A percentile compares a stretch with the other conserved stretches of the same genome.
Evolutionary conservation across 495 filamentous ascomycete species (phyloP).

Genomic region (Chaetomium cochliodes): DNA sequence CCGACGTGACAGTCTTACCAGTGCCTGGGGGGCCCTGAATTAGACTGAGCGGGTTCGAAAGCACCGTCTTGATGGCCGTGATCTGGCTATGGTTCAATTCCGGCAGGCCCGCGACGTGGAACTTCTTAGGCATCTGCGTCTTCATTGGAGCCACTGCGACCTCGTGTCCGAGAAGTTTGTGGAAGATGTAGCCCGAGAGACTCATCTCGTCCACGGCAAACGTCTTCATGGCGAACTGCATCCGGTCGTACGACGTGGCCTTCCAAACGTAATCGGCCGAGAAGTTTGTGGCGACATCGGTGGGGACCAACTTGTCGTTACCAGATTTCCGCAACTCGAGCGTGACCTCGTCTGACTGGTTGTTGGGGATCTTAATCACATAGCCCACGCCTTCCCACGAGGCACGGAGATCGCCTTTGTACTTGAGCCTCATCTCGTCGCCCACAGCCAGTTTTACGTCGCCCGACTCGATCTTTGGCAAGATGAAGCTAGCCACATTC

Average conservation of each 20-base stretch:
- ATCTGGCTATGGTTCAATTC: constrained; percentile 97
- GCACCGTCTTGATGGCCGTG: constrained; percentile 91
- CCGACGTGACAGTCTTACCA: constrained; percentile 98
- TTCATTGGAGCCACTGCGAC: constrained; percentile 96
- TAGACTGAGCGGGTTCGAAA: constrained; percentile 88
- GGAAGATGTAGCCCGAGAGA: constrained; percentile 98
- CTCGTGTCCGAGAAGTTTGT: constrained; percentile 93
- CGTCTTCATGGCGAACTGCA: constrained; percentile 99
- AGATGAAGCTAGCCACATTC: constrained; percentile 90
- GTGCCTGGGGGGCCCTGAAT: constrained; percentile 98
- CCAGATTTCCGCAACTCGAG: constrained; percentile 75
- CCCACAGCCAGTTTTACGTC: constrained; percentile 98
- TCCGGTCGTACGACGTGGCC: constrained; percentile 96
- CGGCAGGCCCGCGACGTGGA: constrained; percentile 90
- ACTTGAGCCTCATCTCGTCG: constrained; percentile 97
- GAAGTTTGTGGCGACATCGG: constrained; percentile 97
- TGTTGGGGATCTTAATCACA: constrained; percentile 99
- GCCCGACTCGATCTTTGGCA: constrained; percentile 95
- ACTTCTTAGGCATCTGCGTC: constrained; percentile 93
- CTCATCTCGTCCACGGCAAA: constrained; percentile 98
- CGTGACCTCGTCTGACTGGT: constrained; percentile 96
- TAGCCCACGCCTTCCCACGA: constrained; percentile 99
- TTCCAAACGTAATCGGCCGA: constrained; percentile 99
- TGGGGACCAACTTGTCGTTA: constrained; percentile 91
- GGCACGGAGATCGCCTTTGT: constrained; percentile 88